These are phyloP conservation scores for Trametes polyzona DNA, from an alignment of 1,284 basidiomycete species.

Conservation along the genomic window DNA sequence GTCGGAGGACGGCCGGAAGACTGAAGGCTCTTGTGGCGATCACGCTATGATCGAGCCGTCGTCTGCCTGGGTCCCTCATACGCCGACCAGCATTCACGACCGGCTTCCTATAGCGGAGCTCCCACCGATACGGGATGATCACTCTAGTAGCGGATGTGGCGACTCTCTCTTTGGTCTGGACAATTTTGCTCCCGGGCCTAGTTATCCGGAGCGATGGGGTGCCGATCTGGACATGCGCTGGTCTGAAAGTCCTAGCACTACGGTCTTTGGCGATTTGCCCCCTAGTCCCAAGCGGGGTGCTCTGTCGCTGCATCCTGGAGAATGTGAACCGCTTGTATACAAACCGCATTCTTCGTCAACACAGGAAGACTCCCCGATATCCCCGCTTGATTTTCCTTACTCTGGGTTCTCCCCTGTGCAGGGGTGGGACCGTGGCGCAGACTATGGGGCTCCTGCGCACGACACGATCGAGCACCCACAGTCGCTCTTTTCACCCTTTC, in stretches of 20 bases:
- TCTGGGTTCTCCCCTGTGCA: background rate
- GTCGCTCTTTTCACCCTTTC: constrained; percentile 19
- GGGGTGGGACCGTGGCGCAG: constrained; percentile 10
- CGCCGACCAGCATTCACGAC: constrained; percentile 26
- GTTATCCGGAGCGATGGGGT: constrained; percentile 3
- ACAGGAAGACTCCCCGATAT: constrained; percentile 15
- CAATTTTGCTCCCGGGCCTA: background rate
- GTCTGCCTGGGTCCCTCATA: constrained; percentile 25
- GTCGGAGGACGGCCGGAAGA: constrained; percentile 2
- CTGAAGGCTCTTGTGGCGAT: constrained; percentile 10
- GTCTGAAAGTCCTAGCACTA: constrained; percentile 18
- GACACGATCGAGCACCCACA: constrained; percentile 14
- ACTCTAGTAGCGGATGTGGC: constrained; percentile 2
- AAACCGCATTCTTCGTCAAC: background rate
- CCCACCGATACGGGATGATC: background rate
- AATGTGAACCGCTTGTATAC: constrained; percentile 14
- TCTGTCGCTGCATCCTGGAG: constrained; percentile 11
- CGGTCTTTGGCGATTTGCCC: constrained; percentile 7
- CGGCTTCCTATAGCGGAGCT: constrained; percentile 10
- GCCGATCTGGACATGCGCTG: constrained; percentile 17
- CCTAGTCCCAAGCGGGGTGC: constrained; percentile 15
- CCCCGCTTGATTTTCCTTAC: constrained; percentile 17
- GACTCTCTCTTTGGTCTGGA: constrained; percentile 5
- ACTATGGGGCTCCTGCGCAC: background rate
- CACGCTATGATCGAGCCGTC: constrained; percentile 27